phyloP scores from a whole-genome alignment of 306 rosid species.

The Canavalia gladiata region DNA sequence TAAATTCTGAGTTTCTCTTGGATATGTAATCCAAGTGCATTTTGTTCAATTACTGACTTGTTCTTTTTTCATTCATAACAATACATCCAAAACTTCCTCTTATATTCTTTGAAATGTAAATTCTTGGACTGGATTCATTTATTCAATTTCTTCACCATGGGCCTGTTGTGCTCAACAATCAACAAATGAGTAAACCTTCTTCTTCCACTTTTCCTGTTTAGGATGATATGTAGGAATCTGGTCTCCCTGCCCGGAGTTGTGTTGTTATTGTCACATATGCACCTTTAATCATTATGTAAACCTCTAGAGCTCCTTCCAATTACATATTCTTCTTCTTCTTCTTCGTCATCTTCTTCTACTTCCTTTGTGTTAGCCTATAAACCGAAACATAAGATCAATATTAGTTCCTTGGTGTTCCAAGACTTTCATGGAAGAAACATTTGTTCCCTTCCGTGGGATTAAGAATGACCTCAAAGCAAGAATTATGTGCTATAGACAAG shows the following conservation, averaged over 20 bases:
- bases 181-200: conserved; percentile 50
- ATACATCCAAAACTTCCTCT: conserved; percentile 48
- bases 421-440: conserved; percentile 88
- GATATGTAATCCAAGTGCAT: conserved; percentile 51
- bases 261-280: conserved; percentile 43
- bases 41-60: conserved; percentile 44
- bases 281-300: conserved; percentile 54
- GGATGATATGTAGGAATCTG: conserved; percentile 53
- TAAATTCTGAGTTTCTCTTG: conserved; percentile 43
- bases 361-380: conserved; percentile 27
- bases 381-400: conserved; percentile 44
- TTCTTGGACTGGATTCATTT: conserved; percentile 53
- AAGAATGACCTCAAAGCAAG: conserved; percentile 89
- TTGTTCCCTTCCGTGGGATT: conserved; percentile 95
- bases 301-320: conserved; percentile 68
- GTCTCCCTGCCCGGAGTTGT: conserved; percentile 60
- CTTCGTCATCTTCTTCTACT: neutral
- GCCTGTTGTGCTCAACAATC: conserved; percentile 47
- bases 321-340: conserved; percentile 38
- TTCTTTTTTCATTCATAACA: conserved; percentile 56
- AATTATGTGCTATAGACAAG: conserved; percentile 88
- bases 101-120: conserved; percentile 67
- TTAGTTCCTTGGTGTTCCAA: conserved; percentile 48
- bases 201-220: conserved; percentile 50
- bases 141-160: conserved; percentile 55